Conservation (phyloP, 2,329 filamentous ascomycete genomes). For the Colletotrichum cordylinicola region DNA sequence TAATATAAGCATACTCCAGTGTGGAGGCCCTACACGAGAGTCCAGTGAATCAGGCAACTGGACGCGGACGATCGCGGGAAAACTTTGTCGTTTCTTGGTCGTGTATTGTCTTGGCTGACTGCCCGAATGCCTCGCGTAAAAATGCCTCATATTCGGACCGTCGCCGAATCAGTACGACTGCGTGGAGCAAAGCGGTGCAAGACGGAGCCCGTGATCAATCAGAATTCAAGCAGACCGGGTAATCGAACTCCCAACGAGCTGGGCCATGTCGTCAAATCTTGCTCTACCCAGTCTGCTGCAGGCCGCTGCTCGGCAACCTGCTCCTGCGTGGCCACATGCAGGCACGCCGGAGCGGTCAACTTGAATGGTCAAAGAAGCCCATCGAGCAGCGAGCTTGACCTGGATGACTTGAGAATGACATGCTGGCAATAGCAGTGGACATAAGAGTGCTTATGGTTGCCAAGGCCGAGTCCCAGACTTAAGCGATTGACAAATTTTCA, state of each 20-base stretch:
- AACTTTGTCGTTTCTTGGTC: background rate
- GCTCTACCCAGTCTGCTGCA: background rate
- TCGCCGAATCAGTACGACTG: background rate
- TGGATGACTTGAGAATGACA: background rate
- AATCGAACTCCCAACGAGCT: background rate
- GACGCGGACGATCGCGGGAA: background rate
- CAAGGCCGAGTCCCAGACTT: background rate
- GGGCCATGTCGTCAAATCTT: background rate
- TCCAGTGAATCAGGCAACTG: background rate
- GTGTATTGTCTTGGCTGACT: background rate
- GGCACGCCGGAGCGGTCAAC: background rate
- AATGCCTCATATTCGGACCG: slow-evolving; percentile 5
- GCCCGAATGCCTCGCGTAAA: background rate
- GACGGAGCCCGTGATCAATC: background rate
- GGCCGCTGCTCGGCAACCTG: background rate
- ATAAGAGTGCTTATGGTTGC: background rate
- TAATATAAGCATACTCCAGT: slow-evolving; percentile 1
- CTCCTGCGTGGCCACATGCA: background rate
- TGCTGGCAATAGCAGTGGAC: background rate
- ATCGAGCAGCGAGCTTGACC: background rate
- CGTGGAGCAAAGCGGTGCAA: background rate
- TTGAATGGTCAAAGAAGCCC: background rate
- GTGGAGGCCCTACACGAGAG: background rate
- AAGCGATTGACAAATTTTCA: background rate
- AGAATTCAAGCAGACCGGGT: background rate